Percentiles rank a stretch among this genome's conserved stretches.
Conservation (phyloP, 768 basidiomycete genomes). For the Plicaturopsis crispa region DNA sequence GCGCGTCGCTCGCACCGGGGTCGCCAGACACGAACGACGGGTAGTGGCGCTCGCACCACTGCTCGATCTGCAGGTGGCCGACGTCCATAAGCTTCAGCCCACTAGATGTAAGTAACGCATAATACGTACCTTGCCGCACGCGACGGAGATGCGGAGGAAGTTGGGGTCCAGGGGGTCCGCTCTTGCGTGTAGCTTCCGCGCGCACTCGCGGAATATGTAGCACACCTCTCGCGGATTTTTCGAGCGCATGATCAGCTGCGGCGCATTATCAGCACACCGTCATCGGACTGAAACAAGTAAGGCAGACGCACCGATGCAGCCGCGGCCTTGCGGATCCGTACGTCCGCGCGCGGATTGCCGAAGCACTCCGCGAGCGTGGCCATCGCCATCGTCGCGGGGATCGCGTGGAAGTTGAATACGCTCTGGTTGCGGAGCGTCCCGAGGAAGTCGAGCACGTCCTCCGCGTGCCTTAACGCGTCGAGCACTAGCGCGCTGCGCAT, state of each 20-base stretch:
- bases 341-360: slow-evolving; percentile 83
- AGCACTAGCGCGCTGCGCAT: slow-evolving; percentile 85
- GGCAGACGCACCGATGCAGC: slow-evolving; percentile 62
- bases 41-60: slow-evolving; percentile 91
- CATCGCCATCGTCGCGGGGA: slow-evolving; percentile 93
- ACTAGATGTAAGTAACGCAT: slow-evolving; percentile 8
- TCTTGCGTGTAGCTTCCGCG: slow-evolving; percentile 77
- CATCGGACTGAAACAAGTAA: not conserved
- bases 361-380: slow-evolving; percentile 89
- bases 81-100: slow-evolving; percentile 5
- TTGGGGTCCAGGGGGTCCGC: slow-evolving; percentile 78
- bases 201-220: slow-evolving; percentile 77
- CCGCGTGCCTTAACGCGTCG: slow-evolving; percentile 78
- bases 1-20: slow-evolving; percentile 45
- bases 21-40: slow-evolving; percentile 67
- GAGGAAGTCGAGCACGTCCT: slow-evolving; percentile 87
- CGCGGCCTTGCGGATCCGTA: slow-evolving; percentile 92
- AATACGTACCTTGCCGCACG: slow-evolving; percentile 67
- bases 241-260: slow-evolving; percentile 83
- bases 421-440: slow-evolving; percentile 81
- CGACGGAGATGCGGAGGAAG: slow-evolving; percentile 75
- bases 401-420: slow-evolving; percentile 95
- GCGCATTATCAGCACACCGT: too few species aligned
- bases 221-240: slow-evolving; percentile 91
- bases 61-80: slow-evolving; percentile 60